Evolutionary conservation across 352 stramenopile genomes (phyloP), one percentile per base, ranked within the genome.

Genomic region (Globisporangium orthogonon): DNA sequence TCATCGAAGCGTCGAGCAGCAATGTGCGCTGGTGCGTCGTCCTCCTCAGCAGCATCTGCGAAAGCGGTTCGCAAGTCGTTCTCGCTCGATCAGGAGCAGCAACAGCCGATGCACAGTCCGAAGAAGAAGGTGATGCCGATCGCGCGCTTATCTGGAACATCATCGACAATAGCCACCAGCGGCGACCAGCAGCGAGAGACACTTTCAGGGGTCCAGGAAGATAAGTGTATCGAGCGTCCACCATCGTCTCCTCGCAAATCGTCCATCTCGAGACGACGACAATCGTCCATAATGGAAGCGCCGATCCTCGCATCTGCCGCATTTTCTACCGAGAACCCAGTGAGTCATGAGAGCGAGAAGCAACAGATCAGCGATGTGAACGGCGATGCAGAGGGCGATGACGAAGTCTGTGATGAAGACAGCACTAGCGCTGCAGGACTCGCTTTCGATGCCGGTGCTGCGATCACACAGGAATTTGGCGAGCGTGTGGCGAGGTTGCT

Each of bases 391-490:
- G 49, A 44, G 7, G 51, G 54, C 17, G 48, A 63, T 18, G 47
- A 58, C 9, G 54, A 31, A 41, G 40, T 40, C 18, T 57, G 48
- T 7, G 18, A 60, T 2, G n/a, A 54, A 29, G 50, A 43, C 30
- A 47, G n/a, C 31, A 4, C 10, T 29, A 55, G 65, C 14, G 50
- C 43, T 29, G 45, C 11, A 7, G 64, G 52, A 3, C 74, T 80
- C 4, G 52, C 60, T 17, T 81, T 88, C 45, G 81, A 91, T 44
- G 69, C 77, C 0, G 78, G 77, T 17, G 83, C 79, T 43, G 69
- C 79, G 17, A 90, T 93, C 65, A 89, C 74, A 4, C 62, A 69
- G 15, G 73, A 66, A 40, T 89, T 93, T 56, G 79, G 83, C 37
- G 83, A 93, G 47, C 75, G 79, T 7, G 69, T 93, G 10, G 83